Percentiles rank a stretch among this genome's conserved stretches.
phyloP scores from a whole-genome alignment of 495 filamentous ascomycete genomes.

The Talaromyces ruber region DNA sequence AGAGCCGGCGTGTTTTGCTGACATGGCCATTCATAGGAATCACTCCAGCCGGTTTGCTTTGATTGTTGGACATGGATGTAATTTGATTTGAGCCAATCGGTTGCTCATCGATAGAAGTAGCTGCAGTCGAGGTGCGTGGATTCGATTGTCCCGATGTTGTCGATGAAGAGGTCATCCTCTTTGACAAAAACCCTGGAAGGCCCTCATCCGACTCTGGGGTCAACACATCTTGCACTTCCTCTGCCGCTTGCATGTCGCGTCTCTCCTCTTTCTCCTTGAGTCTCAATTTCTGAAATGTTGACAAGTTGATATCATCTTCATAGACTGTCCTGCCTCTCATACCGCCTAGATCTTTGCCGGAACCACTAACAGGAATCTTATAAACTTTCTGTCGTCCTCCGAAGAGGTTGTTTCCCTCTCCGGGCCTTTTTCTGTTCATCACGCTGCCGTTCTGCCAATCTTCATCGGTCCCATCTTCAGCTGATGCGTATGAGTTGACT shows the following conservation, averaged over 20 bases:
- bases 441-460: conserved; percentile 55
- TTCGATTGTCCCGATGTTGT: conserved; percentile 66
- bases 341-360: conserved; percentile 26
- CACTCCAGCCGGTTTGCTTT: conserved; percentile 1
- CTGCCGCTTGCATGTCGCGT: conserved; percentile 19
- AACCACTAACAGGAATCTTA: conserved; percentile 60
- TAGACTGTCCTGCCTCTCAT: conserved; percentile 69
- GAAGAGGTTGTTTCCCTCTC: conserved; percentile 90
- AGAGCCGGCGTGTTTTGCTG: conserved; percentile 67
- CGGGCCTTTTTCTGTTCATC: conserved; percentile 75
- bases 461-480: conserved; percentile 64
- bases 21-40: conserved; percentile 34
- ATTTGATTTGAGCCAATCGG: conserved; percentile 27
- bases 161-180: conserved; percentile 80
- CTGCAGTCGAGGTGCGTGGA: conserved; percentile 75
- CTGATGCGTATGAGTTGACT: conserved; percentile 45
- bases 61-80: conserved; percentile 6
- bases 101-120: conserved; percentile 84
- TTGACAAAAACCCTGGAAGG: conserved; percentile 58
- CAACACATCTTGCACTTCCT: conserved; percentile 14
- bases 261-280: conserved; percentile 49
- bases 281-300: conserved; percentile 67
- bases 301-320: conserved; percentile 74
- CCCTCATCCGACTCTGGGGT: conserved; percentile 45
- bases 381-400: conserved; percentile 95